Evolutionary conservation across 371 early-diverging fungal species (phyloP).

Genomic region (Nematocida homosporus): DNA sequence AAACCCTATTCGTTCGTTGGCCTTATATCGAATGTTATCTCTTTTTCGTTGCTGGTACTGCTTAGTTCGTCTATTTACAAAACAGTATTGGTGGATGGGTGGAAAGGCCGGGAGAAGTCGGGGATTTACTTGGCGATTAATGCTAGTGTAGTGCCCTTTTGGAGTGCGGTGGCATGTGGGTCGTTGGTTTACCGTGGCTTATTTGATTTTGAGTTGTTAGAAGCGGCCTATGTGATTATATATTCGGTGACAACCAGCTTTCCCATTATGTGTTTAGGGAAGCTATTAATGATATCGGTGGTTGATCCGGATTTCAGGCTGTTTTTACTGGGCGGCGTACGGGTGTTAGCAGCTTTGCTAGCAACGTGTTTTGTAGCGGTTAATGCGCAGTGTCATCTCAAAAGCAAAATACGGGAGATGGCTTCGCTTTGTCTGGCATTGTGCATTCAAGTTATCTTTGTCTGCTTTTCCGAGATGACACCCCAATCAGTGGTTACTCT

Average conservation of each 20-base stretch:
- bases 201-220: slow-evolving; percentile 1
- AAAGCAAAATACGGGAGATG: background rate
- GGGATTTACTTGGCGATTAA: background rate
- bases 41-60: slow-evolving; percentile 10
- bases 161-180: background rate
- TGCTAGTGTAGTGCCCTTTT: background rate
- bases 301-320: background rate
- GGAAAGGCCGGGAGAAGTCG: background rate
- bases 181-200: background rate
- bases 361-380: background rate
- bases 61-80: slow-evolving; percentile 7
- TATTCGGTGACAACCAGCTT: slow-evolving; percentile 25
- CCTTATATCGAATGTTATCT: background rate
- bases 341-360: background rate
- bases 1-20: slow-evolving; percentile 3
- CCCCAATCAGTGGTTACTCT: no score
- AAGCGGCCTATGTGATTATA: slow-evolving; percentile 12
- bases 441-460: background rate
- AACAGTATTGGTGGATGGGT: background rate
- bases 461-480: background rate
- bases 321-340: background rate
- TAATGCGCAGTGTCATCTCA: background rate
- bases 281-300: background rate
- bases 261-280: slow-evolving; percentile 10
- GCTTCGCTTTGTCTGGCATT: background rate